phyloP scores from a whole-genome alignment of 1,139 yeast genomes.

The Scheffersomyces stambukii region DNA sequence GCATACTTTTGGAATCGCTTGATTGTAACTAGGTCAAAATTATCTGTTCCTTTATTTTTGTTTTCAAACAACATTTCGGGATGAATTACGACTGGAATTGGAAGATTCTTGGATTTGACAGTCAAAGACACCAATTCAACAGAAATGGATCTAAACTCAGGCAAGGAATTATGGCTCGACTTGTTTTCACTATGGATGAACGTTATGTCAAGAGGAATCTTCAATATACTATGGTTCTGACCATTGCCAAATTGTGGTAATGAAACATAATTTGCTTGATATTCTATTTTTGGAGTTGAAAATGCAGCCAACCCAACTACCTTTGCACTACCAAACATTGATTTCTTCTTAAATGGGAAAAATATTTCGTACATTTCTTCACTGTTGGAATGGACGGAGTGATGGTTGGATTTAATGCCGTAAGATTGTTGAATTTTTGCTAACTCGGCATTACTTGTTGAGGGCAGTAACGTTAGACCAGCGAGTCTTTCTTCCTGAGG shows the following conservation, averaged over 20 bases:
- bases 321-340: conserved; percentile 28
- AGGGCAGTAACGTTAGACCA: conserved; percentile 15
- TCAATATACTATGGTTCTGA: no score
- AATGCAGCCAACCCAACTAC: conserved; percentile 30
- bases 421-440: conserved; percentile 31
- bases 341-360: conserved; percentile 28
- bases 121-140: conserved; percentile 32
- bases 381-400: conserved; percentile 5
- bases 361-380: conserved; percentile 26
- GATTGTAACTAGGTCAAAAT: conserved; percentile 28
- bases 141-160: conserved; percentile 26
- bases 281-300: conserved; percentile 28
- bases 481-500: no score
- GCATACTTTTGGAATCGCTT: conserved; percentile 31
- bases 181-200: conserved; percentile 18
- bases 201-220: conserved; percentile 26
- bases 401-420: conserved; percentile 16
- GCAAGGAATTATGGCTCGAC: conserved; percentile 14
- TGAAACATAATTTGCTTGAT: conserved; percentile 20
- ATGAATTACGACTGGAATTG: conserved; percentile 35
- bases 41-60: conserved; percentile 23
- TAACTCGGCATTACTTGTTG: conserved; percentile 20
- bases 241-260: no score
- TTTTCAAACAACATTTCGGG: conserved; percentile 36
- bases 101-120: conserved; percentile 27